phyloP scores from a whole-genome alignment of 1,284 basidiomycete species.

The Lignosus rhinocerotis region DNA sequence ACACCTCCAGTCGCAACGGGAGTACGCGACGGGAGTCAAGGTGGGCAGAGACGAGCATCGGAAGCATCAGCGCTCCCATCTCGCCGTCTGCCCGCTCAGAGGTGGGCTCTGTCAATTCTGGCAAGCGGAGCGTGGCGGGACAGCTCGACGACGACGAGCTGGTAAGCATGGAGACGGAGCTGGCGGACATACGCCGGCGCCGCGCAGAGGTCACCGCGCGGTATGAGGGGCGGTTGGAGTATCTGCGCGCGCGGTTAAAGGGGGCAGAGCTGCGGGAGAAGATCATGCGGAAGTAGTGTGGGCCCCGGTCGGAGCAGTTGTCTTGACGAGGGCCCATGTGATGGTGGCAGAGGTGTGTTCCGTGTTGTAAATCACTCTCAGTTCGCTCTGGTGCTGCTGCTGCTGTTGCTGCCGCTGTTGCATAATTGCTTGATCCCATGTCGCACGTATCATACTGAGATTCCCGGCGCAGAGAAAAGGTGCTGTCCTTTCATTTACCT shows the following conservation, averaged over 20 bases:
- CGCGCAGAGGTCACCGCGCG: slow-evolving; percentile 62
- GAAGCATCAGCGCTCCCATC: slow-evolving; percentile 12
- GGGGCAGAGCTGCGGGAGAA: slow-evolving; percentile 75
- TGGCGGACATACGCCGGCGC: slow-evolving; percentile 62
- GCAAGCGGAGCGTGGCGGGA: slow-evolving; percentile 6
- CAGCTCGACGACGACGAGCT: slow-evolving; percentile 32
- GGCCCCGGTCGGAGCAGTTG: too few species aligned
- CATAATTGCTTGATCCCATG: background rate
- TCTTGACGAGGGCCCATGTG: background rate
- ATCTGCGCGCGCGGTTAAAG: slow-evolving; percentile 68
- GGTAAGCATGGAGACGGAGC: slow-evolving; percentile 46
- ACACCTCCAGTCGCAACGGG: slow-evolving; percentile 7
- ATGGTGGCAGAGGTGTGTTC: background rate
- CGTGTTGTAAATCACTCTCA: slow-evolving; percentile 1
- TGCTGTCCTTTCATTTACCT: slow-evolving; percentile 24
- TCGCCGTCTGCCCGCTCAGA: slow-evolving; percentile 19
- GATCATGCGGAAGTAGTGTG: slow-evolving; percentile 42
- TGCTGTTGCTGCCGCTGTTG: slow-evolving; percentile 4
- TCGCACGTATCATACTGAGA: background rate
- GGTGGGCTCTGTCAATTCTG: slow-evolving; percentile 17
- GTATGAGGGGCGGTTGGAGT: slow-evolving; percentile 68
- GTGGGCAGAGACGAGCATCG: slow-evolving; percentile 11
- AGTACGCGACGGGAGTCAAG: slow-evolving; percentile 12
- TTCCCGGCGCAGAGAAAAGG: slow-evolving; percentile 1
- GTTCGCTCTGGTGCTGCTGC: background rate